Conservation (phyloP, 2,329 filamentous ascomycete species). For the Phialophora expanda region DNA sequence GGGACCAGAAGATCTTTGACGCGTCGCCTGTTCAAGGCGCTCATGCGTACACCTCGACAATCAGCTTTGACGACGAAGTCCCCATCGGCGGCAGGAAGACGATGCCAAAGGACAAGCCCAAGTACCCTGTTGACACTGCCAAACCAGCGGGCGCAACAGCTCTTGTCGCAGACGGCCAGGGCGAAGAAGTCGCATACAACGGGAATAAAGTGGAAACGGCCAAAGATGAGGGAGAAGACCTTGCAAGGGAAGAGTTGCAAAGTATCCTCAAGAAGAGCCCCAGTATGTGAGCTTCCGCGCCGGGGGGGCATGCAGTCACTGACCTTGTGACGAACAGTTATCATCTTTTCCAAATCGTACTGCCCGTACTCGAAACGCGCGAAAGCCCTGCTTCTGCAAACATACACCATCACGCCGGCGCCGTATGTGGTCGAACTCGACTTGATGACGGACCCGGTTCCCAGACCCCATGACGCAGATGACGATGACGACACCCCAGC, state of each 20-base stretch:
- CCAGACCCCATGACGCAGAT: conserved; percentile 26
- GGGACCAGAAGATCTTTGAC: conserved; percentile 25
- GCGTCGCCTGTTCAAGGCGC: conserved; percentile 14
- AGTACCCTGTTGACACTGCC: conserved; percentile 28
- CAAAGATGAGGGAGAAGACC: conserved; percentile 58
- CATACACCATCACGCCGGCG: conserved; percentile 79
- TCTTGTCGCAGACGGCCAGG: conserved; percentile 9
- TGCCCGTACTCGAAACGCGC: conserved; percentile 86
- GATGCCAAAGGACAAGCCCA: conserved; percentile 39
- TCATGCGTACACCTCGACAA: conserved; percentile 18
- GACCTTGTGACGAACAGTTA: conserved; percentile 63
- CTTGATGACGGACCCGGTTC: conserved; percentile 58
- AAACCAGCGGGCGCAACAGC: conserved; percentile 11
- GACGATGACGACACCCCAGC: conserved; percentile 27
- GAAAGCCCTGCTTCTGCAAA: conserved; percentile 81
- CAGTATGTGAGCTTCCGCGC: conserved; percentile 59
- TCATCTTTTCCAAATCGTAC: conserved; percentile 95
- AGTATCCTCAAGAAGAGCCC: conserved; percentile 84
- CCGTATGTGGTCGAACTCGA: conserved; percentile 93
- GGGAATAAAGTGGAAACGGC: conserved; percentile 36
- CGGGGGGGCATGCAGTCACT: background rate
- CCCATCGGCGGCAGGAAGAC: conserved; percentile 47
- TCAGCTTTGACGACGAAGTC: conserved; percentile 17
- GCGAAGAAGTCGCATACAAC: conserved; percentile 17
- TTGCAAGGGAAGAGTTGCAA: conserved; percentile 74